Conservation (phyloP, 202 grass and related monocot species). For the Zoysia matrella region DNA sequence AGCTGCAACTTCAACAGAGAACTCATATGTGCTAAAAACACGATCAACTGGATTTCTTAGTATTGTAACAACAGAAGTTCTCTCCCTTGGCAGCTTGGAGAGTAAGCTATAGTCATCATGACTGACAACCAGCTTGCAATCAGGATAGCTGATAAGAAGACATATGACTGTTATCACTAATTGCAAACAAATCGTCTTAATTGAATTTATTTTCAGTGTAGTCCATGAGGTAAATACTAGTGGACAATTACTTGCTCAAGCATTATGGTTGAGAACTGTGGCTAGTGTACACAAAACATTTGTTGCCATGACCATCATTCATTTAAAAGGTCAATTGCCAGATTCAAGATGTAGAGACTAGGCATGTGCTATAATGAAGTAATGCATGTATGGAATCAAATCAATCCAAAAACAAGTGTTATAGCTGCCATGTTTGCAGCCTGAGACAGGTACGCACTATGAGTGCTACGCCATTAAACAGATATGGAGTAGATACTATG, state of each 20-base stretch:
- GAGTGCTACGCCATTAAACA: background rate
- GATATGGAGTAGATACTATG: background rate
- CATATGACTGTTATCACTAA: slow-evolving; percentile 32
- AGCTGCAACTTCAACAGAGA: slow-evolving; percentile 92
- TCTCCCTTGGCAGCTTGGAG: slow-evolving; percentile 82
- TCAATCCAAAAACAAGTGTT: background rate
- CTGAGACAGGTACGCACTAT: background rate
- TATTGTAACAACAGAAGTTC: slow-evolving; percentile 93
- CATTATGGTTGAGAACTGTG: slow-evolving; percentile 6
- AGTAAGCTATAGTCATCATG: slow-evolving; percentile 99
- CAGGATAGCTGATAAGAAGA: slow-evolving; percentile 66
- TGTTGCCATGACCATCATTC: background rate
- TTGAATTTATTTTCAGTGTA: background rate
- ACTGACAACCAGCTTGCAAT: slow-evolving; percentile 91
- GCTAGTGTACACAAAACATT: background rate
- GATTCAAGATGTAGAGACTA: background rate
- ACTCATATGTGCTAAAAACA: slow-evolving; percentile 96
- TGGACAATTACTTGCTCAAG: background rate
- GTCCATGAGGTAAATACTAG: background rate
- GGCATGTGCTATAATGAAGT: background rate
- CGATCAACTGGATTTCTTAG: slow-evolving; percentile 90
- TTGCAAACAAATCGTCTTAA: slow-evolving; percentile 19
- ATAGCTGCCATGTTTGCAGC: background rate
- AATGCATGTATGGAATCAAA: slow-evolving; percentile 7
- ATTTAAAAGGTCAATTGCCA: background rate